phyloP scores from a whole-genome alignment of 2,329 filamentous ascomycete species.

The Tolypocladium tropicale region DNA sequence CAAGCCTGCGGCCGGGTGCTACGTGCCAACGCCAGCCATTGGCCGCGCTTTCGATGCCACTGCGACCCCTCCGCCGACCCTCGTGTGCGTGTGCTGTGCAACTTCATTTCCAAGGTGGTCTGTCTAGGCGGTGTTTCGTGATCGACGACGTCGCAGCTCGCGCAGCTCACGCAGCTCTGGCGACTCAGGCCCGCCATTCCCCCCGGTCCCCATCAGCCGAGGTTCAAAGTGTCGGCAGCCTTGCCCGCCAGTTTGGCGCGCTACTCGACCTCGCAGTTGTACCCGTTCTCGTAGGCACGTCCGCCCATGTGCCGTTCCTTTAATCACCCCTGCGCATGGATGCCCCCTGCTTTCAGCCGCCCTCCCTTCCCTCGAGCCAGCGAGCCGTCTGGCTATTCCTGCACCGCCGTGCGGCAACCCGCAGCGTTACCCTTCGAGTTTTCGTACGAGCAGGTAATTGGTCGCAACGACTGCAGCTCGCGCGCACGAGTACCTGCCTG shows the following conservation, averaged over 20 bases:
- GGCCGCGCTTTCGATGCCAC: not conserved
- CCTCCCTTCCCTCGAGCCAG: not conserved
- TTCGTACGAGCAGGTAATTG: no score
- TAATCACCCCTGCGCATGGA: not conserved
- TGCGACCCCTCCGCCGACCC: no score
- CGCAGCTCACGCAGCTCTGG: no score
- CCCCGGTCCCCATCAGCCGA: not conserved
- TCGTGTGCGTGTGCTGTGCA: no score
- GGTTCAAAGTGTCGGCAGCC: not conserved
- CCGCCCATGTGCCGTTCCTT: not conserved
- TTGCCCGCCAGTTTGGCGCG: not conserved
- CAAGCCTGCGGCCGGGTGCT: not conserved
- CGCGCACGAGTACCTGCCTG: no score
- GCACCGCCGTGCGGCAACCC: not conserved
- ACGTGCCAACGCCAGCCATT: not conserved
- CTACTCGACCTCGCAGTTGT: no score
- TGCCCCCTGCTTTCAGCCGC: not conserved
- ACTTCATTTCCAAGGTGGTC: no score
- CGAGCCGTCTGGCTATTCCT: not conserved
- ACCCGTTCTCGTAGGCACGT: not conserved
- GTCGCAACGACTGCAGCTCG: no score
- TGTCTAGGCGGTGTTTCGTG: no score
- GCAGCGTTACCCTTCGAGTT: no score
- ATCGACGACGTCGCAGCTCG: not conserved
- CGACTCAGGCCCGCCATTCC: not conserved